Evolutionary conservation across 106 monocot species (phyloP), one percentile per base, ranked within the genome.

Genomic region (Gastrodia elata): DNA sequence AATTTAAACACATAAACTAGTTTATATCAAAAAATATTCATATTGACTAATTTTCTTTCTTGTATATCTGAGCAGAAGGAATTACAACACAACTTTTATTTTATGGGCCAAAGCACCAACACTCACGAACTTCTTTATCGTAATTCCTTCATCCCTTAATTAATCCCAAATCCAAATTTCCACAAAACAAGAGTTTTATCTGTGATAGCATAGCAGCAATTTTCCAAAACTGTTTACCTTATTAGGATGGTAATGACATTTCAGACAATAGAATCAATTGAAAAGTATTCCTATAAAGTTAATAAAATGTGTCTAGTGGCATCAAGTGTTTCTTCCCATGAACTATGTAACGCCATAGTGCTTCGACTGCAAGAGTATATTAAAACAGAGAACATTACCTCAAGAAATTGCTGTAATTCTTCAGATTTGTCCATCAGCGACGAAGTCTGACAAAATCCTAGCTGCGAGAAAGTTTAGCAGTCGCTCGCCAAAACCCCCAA

Each of bases 351-450:
- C 13, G 26, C 61, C 32, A 32, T 11, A 30, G 8, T 32, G 30
- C 32, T 61, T 26, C 61, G 30, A 30, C 61, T 2, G 61, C 13
- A 61, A 0, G 30, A 30, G 0, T 10, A 5, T 1, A 14, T 28
- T 13, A 30, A 32, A 32, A 0, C 32, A 1, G 26, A 61, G 61
- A 61, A 61, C 26, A 11, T 7, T 61, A 61, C 61, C 61, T 61
- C 61, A 28, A 61, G 61, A 61, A 61, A 61, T 61, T 32, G 61
- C 1, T 61, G 61, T 30, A 61, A 30, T 61, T 61, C 61, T 4
- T 61, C 61, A 32, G 61, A 61, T 13, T 61, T 61, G 9, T 61
- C 61, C 61, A 61, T 61, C 2, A 30, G 20, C n/a, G 30, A 61
- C 30, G 32, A 32, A 61, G 26, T 5, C 57, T 58, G 3, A n/a